A percentile compares a stretch with the other conserved stretches of the same genome.
Conservation (phyloP, 73 alveolate species). For the Effrenium voratum region DNA sequence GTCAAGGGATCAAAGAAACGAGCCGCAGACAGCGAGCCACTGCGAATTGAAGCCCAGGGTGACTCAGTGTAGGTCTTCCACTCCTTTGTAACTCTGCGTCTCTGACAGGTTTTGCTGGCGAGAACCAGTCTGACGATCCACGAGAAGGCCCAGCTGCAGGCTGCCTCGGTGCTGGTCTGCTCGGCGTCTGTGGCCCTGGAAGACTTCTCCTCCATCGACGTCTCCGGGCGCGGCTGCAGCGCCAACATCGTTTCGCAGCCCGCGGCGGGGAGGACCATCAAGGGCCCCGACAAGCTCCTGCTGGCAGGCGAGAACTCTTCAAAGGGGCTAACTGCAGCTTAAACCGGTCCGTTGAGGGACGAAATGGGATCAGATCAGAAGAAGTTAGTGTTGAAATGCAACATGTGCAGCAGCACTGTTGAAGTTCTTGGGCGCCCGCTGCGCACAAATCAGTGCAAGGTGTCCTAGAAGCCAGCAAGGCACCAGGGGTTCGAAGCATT, state of each 20-base stretch:
- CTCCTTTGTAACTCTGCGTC: neutral
- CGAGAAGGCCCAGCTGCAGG: neutral
- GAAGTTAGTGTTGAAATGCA: neutral
- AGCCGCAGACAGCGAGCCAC: neutral
- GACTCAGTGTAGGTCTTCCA: neutral
- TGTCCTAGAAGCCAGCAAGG: too few relatives aligned
- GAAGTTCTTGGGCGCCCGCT: neutral
- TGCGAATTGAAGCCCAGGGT: neutral
- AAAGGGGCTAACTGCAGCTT: neutral
- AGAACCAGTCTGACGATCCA: neutral
- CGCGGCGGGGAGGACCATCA: too few relatives aligned
- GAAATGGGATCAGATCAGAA: neutral
- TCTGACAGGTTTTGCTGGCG: constrained; percentile 37
- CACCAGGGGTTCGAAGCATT: too few relatives aligned
- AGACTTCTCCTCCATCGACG: constrained; percentile 27
- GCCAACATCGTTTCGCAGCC: too few relatives aligned
- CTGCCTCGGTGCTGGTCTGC: neutral
- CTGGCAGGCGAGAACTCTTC: neutral
- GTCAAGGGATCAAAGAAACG: neutral
- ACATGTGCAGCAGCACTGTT: neutral
- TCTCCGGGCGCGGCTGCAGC: constrained; percentile 83
- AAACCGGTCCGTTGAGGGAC: neutral
- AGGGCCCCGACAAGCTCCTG: too few relatives aligned
- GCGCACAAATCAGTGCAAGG: too few relatives aligned
- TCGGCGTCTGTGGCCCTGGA: too few relatives aligned